Percentiles rank a stretch among this genome's conserved stretches.
phyloP scores from a whole-genome alignment of 1,139 yeast species.

The Suhomyces maxii region DNA sequence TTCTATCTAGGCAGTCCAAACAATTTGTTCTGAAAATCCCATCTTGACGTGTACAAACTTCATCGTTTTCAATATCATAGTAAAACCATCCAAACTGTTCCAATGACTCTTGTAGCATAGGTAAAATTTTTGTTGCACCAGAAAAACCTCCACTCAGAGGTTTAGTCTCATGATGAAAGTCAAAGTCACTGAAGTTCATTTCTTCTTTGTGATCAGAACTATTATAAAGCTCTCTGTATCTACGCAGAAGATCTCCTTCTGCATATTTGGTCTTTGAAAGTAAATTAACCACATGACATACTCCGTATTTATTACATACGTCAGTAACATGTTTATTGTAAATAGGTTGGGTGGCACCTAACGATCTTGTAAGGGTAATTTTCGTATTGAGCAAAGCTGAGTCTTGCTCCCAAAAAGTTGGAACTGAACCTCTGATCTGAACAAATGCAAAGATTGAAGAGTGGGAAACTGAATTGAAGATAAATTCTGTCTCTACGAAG shows the following conservation, averaged over 20 bases:
- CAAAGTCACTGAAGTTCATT: constrained; percentile 74
- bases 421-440: constrained; percentile 92
- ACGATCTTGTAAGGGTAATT: constrained; percentile 81
- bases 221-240: constrained; percentile 61
- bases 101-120: constrained; percentile 61
- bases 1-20: constrained; percentile 91
- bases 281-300: constrained; percentile 81
- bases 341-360: constrained; percentile 90
- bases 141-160: constrained; percentile 74
- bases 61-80: constrained; percentile 43
- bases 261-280: constrained; percentile 71
- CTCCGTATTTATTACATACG: constrained; percentile 74
- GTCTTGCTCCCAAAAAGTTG: constrained; percentile 98
- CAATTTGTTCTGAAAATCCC: constrained; percentile 94
- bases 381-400: constrained; percentile 80
- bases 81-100: constrained; percentile 74
- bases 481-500: constrained; percentile 91
- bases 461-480: constrained; percentile 35
- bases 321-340: constrained; percentile 78
- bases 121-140: constrained; percentile 72
- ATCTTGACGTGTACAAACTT: constrained; percentile 66
- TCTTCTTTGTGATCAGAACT: constrained; percentile 46
- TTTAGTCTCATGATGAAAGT: constrained; percentile 90
- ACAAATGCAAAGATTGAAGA: constrained; percentile 68
- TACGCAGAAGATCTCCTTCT: constrained; percentile 69